Conservation (phyloP, 306 rosid species). For the Cicer arietinum region DNA sequence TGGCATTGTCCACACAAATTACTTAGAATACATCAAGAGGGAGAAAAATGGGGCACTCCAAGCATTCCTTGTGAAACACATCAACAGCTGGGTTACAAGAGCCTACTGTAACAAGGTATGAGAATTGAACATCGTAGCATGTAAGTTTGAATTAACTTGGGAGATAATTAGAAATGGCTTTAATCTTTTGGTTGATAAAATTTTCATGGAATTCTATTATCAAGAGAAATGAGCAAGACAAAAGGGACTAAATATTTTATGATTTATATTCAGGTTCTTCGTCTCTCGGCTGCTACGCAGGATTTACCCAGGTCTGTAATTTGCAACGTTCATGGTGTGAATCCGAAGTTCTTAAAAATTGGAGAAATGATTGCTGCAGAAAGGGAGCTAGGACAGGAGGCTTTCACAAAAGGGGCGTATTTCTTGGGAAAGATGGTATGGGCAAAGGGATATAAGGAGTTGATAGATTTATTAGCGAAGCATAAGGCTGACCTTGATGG, state of each 20-base stretch:
- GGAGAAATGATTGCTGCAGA: constrained; percentile 83
- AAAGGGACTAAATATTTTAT: constrained; percentile 27
- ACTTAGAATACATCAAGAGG: constrained; percentile 92
- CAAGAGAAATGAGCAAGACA: constrained; percentile 24
- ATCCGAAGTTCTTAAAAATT: constrained; percentile 88
- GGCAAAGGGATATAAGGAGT: constrained; percentile 95
- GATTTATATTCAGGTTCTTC: constrained; percentile 76
- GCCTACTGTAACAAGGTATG: constrained; percentile 90
- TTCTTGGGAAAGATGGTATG: constrained; percentile 99
- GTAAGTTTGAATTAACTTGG: constrained; percentile 19
- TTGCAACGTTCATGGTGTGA: constrained; percentile 99
- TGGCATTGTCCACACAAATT: constrained; percentile 96
- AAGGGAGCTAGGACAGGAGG: constrained; percentile 76
- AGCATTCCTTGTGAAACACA: constrained; percentile 93
- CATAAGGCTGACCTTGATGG: constrained; percentile 84
- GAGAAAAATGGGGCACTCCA: constrained; percentile 96
- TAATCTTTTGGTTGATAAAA: constrained; percentile 12
- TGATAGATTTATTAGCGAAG: constrained; percentile 80
- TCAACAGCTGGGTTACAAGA: constrained; percentile 92
- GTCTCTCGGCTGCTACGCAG: constrained; percentile 97
- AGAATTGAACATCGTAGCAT: constrained; percentile 23
- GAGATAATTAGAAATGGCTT: constrained; percentile 27
- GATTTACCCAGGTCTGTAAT: constrained; percentile 86
- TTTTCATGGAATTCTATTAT: constrained; percentile 24
- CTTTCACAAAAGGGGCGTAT: constrained; percentile 95